These are phyloP conservation scores for Penicillium sp. DNA, from an alignment of 2,329 filamentous ascomycete species.

Conservation along the genomic window DNA sequence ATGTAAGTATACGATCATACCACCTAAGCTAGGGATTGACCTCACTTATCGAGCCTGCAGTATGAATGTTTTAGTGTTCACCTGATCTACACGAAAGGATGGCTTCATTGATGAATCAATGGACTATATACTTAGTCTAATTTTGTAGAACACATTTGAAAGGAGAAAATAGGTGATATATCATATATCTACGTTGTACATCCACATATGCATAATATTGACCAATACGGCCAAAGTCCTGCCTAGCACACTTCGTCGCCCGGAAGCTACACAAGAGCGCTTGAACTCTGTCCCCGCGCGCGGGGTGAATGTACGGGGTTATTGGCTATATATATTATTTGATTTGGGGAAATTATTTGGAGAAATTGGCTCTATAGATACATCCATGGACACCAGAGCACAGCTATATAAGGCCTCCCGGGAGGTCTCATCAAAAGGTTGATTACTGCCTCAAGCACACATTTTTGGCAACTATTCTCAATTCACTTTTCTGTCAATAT, in stretches of 20 bases:
- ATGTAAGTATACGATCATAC: background rate
- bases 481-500: background rate
- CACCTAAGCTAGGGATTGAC: background rate
- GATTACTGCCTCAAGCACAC: background rate
- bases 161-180: background rate
- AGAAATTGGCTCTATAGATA: background rate
- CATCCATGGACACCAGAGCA: background rate
- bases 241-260: background rate
- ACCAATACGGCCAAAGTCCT: background rate
- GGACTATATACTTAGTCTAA: background rate
- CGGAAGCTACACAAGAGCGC: background rate
- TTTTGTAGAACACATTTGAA: background rate
- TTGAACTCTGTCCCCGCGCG: constrained; percentile 9
- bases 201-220: background rate
- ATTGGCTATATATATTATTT: background rate
- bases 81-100: background rate
- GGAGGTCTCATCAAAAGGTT: background rate
- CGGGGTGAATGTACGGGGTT: background rate
- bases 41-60: background rate
- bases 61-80: background rate
- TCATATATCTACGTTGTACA: background rate
- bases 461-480: background rate
- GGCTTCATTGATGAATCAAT: background rate
- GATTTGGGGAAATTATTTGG: background rate
- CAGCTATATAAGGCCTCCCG: constrained; percentile 1